Conservation (phyloP, 306 rosid genomes). For the Glycine tomentella region DNA sequence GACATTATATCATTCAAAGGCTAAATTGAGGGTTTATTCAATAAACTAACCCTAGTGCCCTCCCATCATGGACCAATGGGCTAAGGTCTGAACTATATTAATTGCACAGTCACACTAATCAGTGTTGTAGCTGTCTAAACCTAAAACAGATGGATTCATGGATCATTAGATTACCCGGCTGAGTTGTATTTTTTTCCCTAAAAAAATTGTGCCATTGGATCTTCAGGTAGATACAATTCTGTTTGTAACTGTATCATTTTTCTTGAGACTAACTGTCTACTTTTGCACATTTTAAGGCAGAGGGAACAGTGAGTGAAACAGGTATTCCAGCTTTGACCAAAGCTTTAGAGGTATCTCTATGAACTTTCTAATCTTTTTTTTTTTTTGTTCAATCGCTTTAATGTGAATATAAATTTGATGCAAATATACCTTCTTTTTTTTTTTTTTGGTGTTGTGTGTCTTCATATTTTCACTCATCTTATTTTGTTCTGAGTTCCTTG, state of each 20-base stretch:
- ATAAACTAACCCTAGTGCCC: neutral
- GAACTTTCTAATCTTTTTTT: neutral
- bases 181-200: neutral
- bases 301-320: conserved; percentile 77
- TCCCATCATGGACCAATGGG: neutral
- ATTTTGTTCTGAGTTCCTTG: conserved; percentile 15
- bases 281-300: conserved; percentile 68
- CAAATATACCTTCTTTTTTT: neutral
- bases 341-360: conserved; percentile 68
- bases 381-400: conserved; percentile 10
- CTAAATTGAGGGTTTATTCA: conserved; percentile 32
- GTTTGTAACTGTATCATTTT: conserved; percentile 28
- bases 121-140: neutral
- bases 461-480: conserved; percentile 17
- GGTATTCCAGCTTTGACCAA: conserved; percentile 66
- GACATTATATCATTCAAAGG: neutral
- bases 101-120: neutral
- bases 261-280: conserved; percentile 34
- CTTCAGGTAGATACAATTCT: neutral
- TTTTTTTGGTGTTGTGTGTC: neutral
- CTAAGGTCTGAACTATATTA: neutral
- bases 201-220: neutral
- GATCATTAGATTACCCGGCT: neutral
- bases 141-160: neutral
- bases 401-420: conserved; percentile 34